Base-by-base conservation (phyloP, 495 filamentous ascomycete genomes). In the Parmelia sp. region DNA sequence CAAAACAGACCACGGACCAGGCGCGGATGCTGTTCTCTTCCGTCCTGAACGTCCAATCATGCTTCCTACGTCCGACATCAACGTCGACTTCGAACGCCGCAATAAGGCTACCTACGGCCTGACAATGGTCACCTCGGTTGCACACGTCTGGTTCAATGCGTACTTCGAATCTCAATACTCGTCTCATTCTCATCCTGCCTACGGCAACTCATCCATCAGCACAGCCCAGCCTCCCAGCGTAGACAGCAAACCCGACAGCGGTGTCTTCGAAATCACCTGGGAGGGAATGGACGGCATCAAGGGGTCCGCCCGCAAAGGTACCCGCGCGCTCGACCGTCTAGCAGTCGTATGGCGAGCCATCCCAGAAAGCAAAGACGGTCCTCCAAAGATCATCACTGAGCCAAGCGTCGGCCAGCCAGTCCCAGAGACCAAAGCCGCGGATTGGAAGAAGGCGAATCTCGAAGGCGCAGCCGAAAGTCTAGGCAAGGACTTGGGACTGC, bases 141-240 rank as follows among this genome's bases (percentile, higher is more conserved):
- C 92, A 1, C 92, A 97, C 64, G 89, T 96, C 37, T 98, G 94
- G 94, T 96, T 96, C 77, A 98, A 98, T 70, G 76, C 87, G 4
- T 97, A 86, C 76, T 97, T 97, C 66, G 94, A 97, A 76, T 92
- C 91, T 17, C 82, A 86, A 65, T 80, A 89, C 21, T 84, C 91
- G 67, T 76, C 82, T 23, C 73, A 72, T 44, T 78, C 79, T 27
- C 70, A 66, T n/a, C 72, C 80, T 0, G 78, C 82, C 60, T 9
- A 39, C 5, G 31, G 17, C 2, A 62, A 14, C 9, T 8, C 25
- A 31, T 44, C 56, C 19, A 40, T 58, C 27, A 31, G 42, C 35
- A 62, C 68, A 78, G 31, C 37, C 49, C 73, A 77, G 60, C 79
- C 79, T 0, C 72, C 78, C 9, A 77, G 86, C 76, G 80, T 83